Base-by-base conservation (phyloP, 192 early-diverging fungal genomes). In the Backusella mclennaniae region DNA sequence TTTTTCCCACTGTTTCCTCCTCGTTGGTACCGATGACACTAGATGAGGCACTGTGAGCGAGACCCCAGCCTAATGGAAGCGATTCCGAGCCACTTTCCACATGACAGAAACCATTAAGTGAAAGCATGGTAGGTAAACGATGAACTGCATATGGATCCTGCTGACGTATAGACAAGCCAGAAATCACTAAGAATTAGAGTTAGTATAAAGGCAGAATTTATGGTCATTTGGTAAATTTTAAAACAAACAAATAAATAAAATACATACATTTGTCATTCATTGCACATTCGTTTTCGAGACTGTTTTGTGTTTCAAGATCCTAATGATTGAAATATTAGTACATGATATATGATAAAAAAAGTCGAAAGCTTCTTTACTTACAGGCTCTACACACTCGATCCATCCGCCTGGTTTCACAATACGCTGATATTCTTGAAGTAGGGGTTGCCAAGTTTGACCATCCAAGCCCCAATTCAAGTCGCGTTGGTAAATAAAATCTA, bases 351-450 rank as follows among this genome's bases (percentile, higher is more conserved):
- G 33, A 12, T 7, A n/a, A n/a, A 5, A n/a, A 5, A 29, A 26
- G 0, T 21, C 9, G 33, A 33, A 33, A 33, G 33, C 33, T 21
- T 41, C 8, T 29, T 46, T 42, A 46, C 67, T 75, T 75, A 68
- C 75, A 35, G 78, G 78, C 66, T 89, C 85, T 46, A 87, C 78
- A 1, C 86, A 78, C 66, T 89, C 86, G 1, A 89, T 53, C 72
- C 78, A 86, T 0, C 88, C 88, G 73, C 85, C 88, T 46, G 88
- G 88, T 66, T 86, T 86, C 26, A 87, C 56, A n/a, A 89, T 84
- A 19, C 88, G 80, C 4, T 80, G 52, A 17, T 84, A 77, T 73
- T 89, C 80, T 56, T 79, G 72, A 17, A 82, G 53, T 23, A 84
- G 42, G 0, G 59, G 77, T 38, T 44, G 66, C 83, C 83, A 84